Evolutionary conservation across 768 basidiomycete genomes (phyloP).

Genomic region (Rhodocollybia butyracea): DNA sequence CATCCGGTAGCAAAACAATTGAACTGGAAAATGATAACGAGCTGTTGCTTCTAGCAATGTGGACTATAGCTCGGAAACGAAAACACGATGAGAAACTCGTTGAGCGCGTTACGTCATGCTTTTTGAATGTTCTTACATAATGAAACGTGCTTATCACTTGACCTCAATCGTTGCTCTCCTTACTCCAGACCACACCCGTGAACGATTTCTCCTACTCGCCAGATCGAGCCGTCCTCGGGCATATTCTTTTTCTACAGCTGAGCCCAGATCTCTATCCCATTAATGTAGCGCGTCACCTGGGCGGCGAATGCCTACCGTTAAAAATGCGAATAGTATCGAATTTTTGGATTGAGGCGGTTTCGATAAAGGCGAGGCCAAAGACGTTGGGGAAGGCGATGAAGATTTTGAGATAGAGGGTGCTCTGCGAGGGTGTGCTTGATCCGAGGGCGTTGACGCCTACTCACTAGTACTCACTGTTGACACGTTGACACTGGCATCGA

Average conservation of each 20-base stretch:
- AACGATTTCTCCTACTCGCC: constrained; percentile 28
- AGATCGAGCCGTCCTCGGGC: constrained; percentile 21
- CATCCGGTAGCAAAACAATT: no score
- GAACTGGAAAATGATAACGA: no score
- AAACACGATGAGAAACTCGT: no score
- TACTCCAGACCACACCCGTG: no score
- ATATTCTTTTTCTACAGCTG: constrained; percentile 20
- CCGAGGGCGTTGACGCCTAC: constrained; percentile 8
- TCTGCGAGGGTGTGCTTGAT: constrained; percentile 4
- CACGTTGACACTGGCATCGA: neutral
- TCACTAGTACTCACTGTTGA: constrained; percentile 8
- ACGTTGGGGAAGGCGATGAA: constrained; percentile 15
- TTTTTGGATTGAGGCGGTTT: constrained; percentile 24
- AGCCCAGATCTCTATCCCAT: constrained; percentile 19
- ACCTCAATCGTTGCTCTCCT: no score
- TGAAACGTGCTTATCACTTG: no score
- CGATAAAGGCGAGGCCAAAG: constrained; percentile 14
- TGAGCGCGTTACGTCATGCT: no score
- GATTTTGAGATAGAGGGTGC: neutral
- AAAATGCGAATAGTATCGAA: constrained; percentile 18
- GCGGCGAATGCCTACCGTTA: constrained; percentile 19
- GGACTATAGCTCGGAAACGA: no score
- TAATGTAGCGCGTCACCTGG: constrained; percentile 21
- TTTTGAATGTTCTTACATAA: no score
- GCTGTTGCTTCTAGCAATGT: no score